Conservation (phyloP, 768 basidiomycete species). For the Cantharellus anzutake region DNA sequence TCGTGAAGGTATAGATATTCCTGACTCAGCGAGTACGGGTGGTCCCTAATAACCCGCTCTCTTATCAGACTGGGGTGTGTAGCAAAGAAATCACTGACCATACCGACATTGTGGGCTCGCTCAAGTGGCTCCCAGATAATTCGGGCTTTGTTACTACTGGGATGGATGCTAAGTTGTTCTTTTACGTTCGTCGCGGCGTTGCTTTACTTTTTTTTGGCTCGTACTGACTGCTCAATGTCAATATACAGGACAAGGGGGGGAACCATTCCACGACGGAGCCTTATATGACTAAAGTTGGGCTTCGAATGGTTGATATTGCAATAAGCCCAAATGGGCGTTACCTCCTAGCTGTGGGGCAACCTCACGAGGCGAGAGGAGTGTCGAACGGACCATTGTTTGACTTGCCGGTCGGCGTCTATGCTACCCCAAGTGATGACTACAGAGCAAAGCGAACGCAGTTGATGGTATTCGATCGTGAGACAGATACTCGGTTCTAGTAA, state of each 20-base stretch:
- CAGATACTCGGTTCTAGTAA: slow-evolving; percentile 27
- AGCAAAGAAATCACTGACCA: slow-evolving; percentile 50
- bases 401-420: background rate
- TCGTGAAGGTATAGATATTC: slow-evolving; percentile 42
- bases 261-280: slow-evolving; percentile 4
- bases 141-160: slow-evolving; percentile 80
- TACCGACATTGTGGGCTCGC: slow-evolving; percentile 63
- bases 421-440: background rate
- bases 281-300: slow-evolving; percentile 19
- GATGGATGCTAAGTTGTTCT: slow-evolving; percentile 63
- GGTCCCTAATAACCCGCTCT: slow-evolving; percentile 8
- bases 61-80: slow-evolving; percentile 49
- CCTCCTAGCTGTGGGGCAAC: slow-evolving; percentile 58
- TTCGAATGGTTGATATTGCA: slow-evolving; percentile 75
- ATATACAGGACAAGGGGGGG: no score
- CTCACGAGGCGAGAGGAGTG: background rate
- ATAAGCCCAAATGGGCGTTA: slow-evolving; percentile 70
- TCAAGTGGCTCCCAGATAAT: slow-evolving; percentile 78
- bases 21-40: background rate
- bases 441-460: slow-evolving; percentile 22
- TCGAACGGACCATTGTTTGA: slow-evolving; percentile 5
- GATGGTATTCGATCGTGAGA: slow-evolving; percentile 56
- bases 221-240: no score
- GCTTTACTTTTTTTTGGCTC: background rate
- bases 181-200: slow-evolving; percentile 42